Conservation (phyloP, 164 flowering plant genomes). For the Annona squamosa region DNA sequence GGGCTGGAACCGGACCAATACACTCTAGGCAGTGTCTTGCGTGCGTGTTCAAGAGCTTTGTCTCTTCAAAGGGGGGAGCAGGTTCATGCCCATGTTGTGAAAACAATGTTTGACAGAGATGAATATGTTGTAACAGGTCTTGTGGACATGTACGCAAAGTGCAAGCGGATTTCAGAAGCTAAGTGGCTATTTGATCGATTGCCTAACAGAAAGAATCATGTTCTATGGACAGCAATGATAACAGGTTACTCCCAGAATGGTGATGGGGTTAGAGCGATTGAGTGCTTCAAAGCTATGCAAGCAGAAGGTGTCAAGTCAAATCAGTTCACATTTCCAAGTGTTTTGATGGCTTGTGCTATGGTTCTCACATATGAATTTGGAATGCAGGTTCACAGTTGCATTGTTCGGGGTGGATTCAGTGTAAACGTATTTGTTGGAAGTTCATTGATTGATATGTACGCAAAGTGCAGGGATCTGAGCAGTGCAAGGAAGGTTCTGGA, state of each 20-base stretch:
- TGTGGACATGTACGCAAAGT: conserved; percentile 79
- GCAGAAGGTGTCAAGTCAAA: conserved; percentile 44
- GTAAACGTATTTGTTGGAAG: conserved; percentile 60
- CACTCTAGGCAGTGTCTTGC: conserved; percentile 60
- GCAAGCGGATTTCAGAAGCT: conserved; percentile 46
- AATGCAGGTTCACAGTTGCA: conserved; percentile 64
- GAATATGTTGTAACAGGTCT: conserved; percentile 63
- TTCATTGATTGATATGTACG: conserved; percentile 77
- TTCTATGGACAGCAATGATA: conserved; percentile 77
- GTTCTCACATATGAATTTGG: conserved; percentile 38
- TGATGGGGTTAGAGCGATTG: conserved; percentile 26
- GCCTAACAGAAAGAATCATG: conserved; percentile 41
- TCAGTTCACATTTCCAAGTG: conserved; percentile 71
- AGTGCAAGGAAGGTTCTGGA: conserved; percentile 46
- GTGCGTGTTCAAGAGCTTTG: conserved; percentile 39
- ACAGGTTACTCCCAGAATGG: conserved; percentile 73
- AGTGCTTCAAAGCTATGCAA: conserved; percentile 52
- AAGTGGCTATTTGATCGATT: conserved; percentile 39
- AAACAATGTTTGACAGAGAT: conserved; percentile 41
- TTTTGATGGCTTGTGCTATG: conserved; percentile 59
- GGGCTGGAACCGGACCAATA: conserved; percentile 59
- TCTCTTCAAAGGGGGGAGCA: conserved; percentile 42
- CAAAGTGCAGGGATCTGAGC: conserved; percentile 56
- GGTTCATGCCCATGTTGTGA: conserved; percentile 55
- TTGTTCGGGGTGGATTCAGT: conserved; percentile 50